Conservation (phyloP, 164 flowering plant genomes). For the Macadamia integrifolia region DNA sequence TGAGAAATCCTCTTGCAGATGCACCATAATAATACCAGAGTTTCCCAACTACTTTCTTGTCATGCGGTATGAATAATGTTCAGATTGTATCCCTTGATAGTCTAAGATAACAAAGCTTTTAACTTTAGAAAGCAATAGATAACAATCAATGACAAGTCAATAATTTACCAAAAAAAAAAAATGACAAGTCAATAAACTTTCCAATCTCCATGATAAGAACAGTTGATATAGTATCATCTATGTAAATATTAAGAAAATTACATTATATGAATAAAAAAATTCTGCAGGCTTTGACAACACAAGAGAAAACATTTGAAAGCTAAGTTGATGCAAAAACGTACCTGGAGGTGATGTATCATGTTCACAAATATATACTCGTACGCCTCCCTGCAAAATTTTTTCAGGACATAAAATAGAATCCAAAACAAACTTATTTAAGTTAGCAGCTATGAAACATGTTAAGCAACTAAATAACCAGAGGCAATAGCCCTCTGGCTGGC, state of each 20-base stretch:
- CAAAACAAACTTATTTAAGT: neutral
- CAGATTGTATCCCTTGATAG: neutral
- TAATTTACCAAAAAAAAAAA: no score
- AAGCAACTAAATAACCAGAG: no score
- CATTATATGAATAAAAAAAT: neutral
- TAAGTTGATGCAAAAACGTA: neutral
- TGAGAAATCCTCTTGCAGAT: no score
- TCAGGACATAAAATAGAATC: neutral
- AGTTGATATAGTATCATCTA: no score
- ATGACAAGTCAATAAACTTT: no score
- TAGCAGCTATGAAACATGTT: neutral
- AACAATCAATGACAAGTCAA: no score
- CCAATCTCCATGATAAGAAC: no score
- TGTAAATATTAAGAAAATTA: neutral
- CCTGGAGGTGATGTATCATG: slow-evolving; percentile 29
- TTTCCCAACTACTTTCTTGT: no score
- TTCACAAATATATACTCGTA: slow-evolving; percentile 30
- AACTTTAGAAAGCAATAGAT: no score
- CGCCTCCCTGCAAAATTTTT: slow-evolving; percentile 19
- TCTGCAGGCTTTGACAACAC: slow-evolving; percentile 1
- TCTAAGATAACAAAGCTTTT: neutral
- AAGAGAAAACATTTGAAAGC: neutral
- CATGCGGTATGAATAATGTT: no score
- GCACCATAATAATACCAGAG: no score
- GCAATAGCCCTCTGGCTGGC: no score